Base-by-base conservation (phyloP, 139 green algal species). In the Nannochloris sp. region DNA sequence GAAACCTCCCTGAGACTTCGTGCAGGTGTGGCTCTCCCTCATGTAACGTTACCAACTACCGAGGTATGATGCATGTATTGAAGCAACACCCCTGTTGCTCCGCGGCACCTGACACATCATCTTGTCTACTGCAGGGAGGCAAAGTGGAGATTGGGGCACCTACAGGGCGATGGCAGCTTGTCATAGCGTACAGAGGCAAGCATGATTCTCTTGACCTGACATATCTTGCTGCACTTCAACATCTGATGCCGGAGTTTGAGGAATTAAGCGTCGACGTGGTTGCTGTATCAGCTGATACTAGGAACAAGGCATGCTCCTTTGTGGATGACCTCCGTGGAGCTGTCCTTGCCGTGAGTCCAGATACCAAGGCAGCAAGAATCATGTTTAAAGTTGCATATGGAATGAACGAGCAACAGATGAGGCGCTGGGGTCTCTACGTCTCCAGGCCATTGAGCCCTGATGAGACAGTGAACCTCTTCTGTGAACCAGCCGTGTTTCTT, bases 401-500 rank as follows among this genome's bases (percentile, higher is more conserved):
- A 17, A 37, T 78, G 12, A 73, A 59, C 25, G 71, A 78, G 65
- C 56, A 78, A 28, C 71, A 78, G 53, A 78, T 78, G 71, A 59
- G 49, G 59, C 71, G 71, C 53, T 84, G 77, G 75, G 77, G 75
- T 20, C 51, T 80, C 6, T 83, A 83, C 46, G 29, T 84, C 26
- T 76, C 63, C 14, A 25, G 71, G 44, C 77, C 77, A 17, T 67
- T 77, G 48, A 59, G 48, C 33, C 65, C 71, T 26, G 71, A 78
- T 45, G 71, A 78, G 48, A 58, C 56, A 11, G 60, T 66, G 29
- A 63, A 53, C 43, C 43, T 65, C 3, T 78, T 70, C 30, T 49
- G 63, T 23, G 77, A 84, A 66, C 77, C 77, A 28, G 77, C 77
- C 2, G 53, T 84, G 67, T 84, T 84, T 62, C 55, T 84, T 59